A percentile compares a stretch with the other conserved stretches of the same genome.
Conservation (phyloP, 495 filamentous ascomycete species). For the Annulohypoxylon moriforme region DNA sequence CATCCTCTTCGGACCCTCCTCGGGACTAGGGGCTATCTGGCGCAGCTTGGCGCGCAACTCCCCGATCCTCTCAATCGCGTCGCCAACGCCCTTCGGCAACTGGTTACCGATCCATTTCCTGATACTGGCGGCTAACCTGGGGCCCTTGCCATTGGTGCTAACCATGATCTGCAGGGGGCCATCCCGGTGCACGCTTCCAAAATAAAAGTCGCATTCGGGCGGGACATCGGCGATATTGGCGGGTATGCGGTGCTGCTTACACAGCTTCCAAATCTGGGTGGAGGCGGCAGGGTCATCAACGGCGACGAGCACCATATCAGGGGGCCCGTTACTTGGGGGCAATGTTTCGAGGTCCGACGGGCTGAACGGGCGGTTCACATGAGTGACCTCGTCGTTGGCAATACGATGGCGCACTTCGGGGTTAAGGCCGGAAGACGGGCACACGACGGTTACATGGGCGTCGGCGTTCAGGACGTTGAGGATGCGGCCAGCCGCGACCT, state of each 20-base stretch:
- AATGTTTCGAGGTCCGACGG: slow-evolving; percentile 78
- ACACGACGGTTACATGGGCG: slow-evolving; percentile 86
- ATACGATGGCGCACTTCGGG: slow-evolving; percentile 88
- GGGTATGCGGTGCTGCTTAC: slow-evolving; percentile 83
- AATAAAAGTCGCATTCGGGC: slow-evolving; percentile 97
- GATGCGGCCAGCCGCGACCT: slow-evolving; percentile 97
- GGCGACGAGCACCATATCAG: slow-evolving; percentile 86
- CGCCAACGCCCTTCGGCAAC: slow-evolving; percentile 80
- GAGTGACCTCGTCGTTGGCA: slow-evolving; percentile 73
- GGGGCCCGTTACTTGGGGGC: slow-evolving; percentile 36
- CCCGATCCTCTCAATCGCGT: slow-evolving; percentile 86
- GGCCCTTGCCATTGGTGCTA: slow-evolving; percentile 96
- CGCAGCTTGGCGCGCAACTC: slow-evolving; percentile 81
- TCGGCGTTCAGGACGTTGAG: slow-evolving; percentile 93
- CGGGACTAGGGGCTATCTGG: slow-evolving; percentile 73
- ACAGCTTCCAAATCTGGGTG: slow-evolving; percentile 88
- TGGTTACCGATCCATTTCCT: slow-evolving; percentile 81
- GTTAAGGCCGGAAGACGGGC: slow-evolving; percentile 82
- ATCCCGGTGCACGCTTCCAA: slow-evolving; percentile 93
- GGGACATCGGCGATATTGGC: slow-evolving; percentile 98
- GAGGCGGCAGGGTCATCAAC: slow-evolving; percentile 92
- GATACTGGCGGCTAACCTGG: slow-evolving; percentile 88
- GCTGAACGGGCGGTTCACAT: slow-evolving; percentile 84
- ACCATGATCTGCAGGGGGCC: slow-evolving; percentile 98
- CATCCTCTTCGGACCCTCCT: slow-evolving; percentile 91